Percentiles rank a stretch among this genome's conserved stretches.
Conservation (phyloP, 805 yeast genomes). For the Ogataea populi-albae region DNA sequence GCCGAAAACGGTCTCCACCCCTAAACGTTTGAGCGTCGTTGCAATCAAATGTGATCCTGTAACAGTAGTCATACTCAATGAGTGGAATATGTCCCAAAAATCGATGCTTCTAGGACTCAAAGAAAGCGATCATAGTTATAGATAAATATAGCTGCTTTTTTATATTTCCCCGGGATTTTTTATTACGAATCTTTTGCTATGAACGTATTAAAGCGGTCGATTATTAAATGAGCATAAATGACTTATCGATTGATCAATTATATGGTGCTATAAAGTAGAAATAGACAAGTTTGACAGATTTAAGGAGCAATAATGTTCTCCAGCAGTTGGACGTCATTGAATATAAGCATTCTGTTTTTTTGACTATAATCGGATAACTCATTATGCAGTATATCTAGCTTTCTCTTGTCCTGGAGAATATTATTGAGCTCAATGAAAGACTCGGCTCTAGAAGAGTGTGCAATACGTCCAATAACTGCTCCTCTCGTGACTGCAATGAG, state of each 20-base stretch:
- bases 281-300: too few species aligned
- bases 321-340: constrained; percentile 15
- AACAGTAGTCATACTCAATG: background rate
- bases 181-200: too few species aligned
- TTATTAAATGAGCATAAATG: too few species aligned
- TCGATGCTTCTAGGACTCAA: too few species aligned
- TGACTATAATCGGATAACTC: constrained; percentile 17
- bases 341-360: constrained; percentile 12
- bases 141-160: too few species aligned
- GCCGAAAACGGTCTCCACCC: constrained; percentile 60
- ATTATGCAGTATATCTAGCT: constrained; percentile 10
- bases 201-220: too few species aligned
- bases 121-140: too few species aligned
- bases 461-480: constrained; percentile 17
- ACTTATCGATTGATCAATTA: too few species aligned
- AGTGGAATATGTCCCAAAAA: background rate
- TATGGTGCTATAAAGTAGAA: too few species aligned
- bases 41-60: constrained; percentile 51
- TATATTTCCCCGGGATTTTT: too few species aligned
- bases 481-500: constrained; percentile 17
- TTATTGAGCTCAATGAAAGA: constrained; percentile 19
- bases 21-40: constrained; percentile 42
- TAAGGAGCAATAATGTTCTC: constrained; percentile 12
- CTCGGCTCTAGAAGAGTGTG: constrained; percentile 24
- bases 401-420: constrained; percentile 7